Conservation (phyloP, 257 asterid genomes). For the Catharanthus roseus region DNA sequence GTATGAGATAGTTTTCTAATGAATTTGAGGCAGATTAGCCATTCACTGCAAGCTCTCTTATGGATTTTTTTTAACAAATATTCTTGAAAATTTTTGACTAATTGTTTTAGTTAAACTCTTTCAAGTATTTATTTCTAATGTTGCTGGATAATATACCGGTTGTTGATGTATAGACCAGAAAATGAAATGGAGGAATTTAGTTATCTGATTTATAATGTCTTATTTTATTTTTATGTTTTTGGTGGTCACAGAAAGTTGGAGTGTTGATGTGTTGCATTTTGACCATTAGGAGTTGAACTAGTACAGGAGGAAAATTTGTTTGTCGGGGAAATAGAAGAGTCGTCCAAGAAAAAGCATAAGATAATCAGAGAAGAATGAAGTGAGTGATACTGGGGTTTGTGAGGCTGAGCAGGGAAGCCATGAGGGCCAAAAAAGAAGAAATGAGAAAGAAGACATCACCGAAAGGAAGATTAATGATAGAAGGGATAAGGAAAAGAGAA, state of each 20-base stretch:
- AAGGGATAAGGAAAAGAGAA: too few species aligned
- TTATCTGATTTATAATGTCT: not conserved
- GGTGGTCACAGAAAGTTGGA: not conserved
- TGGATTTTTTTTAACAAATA: too few species aligned
- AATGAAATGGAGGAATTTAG: too few species aligned
- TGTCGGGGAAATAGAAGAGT: not conserved
- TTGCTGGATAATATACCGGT: not conserved
- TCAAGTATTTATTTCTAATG: too few species aligned
- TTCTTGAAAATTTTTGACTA: too few species aligned
- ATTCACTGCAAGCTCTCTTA: too few species aligned
- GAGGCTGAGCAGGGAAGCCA: not conserved
- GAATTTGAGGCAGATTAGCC: too few species aligned
- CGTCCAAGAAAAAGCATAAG: constrained; percentile 7
- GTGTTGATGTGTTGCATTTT: not conserved
- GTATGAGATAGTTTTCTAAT: too few species aligned
- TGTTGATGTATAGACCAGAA: not conserved
- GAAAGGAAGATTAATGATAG: too few species aligned
- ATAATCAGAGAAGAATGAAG: constrained; percentile 3
- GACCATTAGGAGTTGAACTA: not conserved
- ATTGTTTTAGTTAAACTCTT: too few species aligned
- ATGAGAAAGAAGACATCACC: too few species aligned
- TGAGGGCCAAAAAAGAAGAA: too few species aligned
- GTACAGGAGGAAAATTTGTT: not conserved
- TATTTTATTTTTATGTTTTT: not conserved
- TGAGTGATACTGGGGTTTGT: not conserved